phyloP scores from a whole-genome alignment of 108 stramenopile species.

The Stephanodiscus minutulus region DNA sequence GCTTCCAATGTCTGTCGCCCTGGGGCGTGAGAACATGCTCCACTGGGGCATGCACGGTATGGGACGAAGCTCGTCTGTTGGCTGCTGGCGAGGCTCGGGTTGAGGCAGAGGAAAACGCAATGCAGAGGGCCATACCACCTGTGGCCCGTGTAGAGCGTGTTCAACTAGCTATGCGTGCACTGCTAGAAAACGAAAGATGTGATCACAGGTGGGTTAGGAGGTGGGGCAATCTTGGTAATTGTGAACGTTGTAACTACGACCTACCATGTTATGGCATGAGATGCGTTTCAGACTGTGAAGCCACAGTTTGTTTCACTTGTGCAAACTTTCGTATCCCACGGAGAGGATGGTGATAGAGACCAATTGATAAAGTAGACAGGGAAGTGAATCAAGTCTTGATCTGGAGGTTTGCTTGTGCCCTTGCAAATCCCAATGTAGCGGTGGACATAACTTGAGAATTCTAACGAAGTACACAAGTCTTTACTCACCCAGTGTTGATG shows the following conservation, averaged over 20 bases:
- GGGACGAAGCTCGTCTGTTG: slow-evolving; percentile 55
- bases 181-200: slow-evolving; percentile 53
- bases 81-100: slow-evolving; percentile 61
- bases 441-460: no score
- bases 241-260: slow-evolving; percentile 42
- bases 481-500: no score
- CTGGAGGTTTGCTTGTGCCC: no score
- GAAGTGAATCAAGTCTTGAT: no score
- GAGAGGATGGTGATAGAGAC: slow-evolving; percentile 57
- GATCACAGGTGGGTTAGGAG: slow-evolving; percentile 47
- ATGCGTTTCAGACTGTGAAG: slow-evolving; percentile 52
- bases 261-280: slow-evolving; percentile 56
- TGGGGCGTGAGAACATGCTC: slow-evolving; percentile 46
- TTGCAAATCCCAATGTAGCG: no score
- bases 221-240: slow-evolving; percentile 41
- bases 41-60: slow-evolving; percentile 44
- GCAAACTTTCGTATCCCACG: slow-evolving; percentile 59
- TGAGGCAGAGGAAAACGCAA: slow-evolving; percentile 40
- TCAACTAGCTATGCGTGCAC: slow-evolving; percentile 23
- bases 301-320: slow-evolving; percentile 69
- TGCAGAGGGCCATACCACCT: slow-evolving; percentile 14
- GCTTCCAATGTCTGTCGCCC: slow-evolving; percentile 48
- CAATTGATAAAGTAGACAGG: neutral
- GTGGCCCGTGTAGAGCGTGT: slow-evolving; percentile 27
- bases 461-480: no score